Percentiles rank a stretch among this genome's conserved stretches.
Evolutionary conservation across 257 asterid species (phyloP).

Genomic region (Solanum lignicaule): DNA sequence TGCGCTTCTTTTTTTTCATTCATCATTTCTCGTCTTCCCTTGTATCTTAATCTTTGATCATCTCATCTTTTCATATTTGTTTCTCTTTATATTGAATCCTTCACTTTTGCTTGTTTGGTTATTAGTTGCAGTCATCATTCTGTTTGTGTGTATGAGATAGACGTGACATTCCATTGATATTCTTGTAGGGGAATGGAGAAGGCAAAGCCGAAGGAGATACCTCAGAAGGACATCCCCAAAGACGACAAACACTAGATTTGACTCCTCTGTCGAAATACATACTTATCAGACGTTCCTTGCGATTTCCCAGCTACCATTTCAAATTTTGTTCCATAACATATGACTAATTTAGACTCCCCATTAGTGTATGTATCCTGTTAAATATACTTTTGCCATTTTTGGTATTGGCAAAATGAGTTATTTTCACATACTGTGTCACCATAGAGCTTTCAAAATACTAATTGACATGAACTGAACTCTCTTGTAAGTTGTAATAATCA

Average conservation of each 20-base stretch:
- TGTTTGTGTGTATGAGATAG: background rate
- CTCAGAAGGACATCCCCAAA: background rate
- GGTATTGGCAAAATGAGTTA: background rate
- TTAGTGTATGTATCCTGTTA: background rate
- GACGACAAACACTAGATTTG: background rate
- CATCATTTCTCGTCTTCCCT: background rate
- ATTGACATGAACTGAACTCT: background rate
- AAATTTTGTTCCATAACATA: background rate
- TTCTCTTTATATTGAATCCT: background rate
- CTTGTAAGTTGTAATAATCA: background rate
- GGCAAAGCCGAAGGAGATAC: background rate
- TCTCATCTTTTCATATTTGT: background rate
- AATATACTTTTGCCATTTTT: background rate
- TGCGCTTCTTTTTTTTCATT: background rate
- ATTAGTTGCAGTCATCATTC: background rate
- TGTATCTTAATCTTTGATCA: background rate
- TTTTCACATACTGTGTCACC: background rate
- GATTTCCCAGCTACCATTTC: background rate
- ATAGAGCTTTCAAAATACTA: background rate
- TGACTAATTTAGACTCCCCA: background rate
- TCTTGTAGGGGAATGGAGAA: background rate
- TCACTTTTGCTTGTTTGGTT: background rate
- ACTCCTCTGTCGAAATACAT: background rate
- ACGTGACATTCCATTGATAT: background rate
- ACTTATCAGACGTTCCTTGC: background rate